phyloP scores from a whole-genome alignment of 192 early-diverging fungal genomes.

The Coemansia reversa region DNA sequence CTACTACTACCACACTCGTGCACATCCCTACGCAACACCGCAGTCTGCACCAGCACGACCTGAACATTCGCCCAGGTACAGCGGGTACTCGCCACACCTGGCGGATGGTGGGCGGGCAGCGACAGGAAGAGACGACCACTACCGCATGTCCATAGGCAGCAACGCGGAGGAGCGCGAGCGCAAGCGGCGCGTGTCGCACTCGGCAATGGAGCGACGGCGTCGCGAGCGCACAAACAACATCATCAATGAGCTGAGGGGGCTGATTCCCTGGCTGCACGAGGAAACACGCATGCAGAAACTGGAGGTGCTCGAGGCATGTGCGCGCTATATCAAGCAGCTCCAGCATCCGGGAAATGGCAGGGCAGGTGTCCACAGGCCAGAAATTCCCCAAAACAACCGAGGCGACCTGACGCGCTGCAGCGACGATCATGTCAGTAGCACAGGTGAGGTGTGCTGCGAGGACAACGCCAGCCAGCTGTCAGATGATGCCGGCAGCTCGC shows the following conservation, averaged over 20 bases:
- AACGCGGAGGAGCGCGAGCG: constrained; percentile 59
- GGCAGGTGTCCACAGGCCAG: background rate
- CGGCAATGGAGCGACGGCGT: constrained; percentile 78
- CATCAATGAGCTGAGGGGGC: constrained; percentile 66
- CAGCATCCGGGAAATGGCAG: constrained; percentile 1
- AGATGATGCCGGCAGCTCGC: constrained; percentile 1
- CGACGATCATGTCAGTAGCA: too few species aligned
- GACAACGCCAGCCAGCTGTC: background rate
- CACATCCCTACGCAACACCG: too few species aligned
- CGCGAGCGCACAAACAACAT: constrained; percentile 85
- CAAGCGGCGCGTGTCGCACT: constrained; percentile 78
- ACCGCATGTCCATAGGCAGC: constrained; percentile 1
- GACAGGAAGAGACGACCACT: background rate
- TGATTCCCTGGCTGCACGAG: constrained; percentile 60
- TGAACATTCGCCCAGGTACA: too few species aligned
- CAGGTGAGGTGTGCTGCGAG: background rate
- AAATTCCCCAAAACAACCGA: too few species aligned
- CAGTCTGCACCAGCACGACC: too few species aligned
- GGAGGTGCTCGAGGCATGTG: constrained; percentile 38
- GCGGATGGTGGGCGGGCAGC: too few species aligned
- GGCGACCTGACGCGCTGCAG: too few species aligned
- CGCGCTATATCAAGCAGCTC: constrained; percentile 40
- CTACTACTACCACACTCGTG: too few species aligned
- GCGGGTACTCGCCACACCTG: too few species aligned
- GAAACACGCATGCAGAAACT: constrained; percentile 41